These are phyloP conservation scores for Trichoderma oligosporum DNA, from an alignment of 2,329 filamentous ascomycete species.

Conservation along the genomic window DNA sequence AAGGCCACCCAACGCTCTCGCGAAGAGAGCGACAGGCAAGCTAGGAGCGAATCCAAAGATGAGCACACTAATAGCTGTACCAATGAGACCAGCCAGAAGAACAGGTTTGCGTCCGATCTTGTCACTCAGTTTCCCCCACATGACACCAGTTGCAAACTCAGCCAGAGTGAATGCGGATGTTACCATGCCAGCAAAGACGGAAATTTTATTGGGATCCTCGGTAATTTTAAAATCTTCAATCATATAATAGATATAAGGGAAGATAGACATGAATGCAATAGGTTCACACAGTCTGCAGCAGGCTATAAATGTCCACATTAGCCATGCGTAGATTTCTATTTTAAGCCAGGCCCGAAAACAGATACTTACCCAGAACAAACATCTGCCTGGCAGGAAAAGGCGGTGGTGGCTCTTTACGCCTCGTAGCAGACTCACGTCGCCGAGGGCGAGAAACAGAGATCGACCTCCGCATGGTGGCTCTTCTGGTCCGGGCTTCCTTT, in stretches of 20 bases:
- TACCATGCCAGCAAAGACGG: slow-evolving; percentile 91
- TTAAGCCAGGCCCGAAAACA: not conserved
- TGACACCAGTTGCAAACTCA: slow-evolving; percentile 85
- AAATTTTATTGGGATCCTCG: slow-evolving; percentile 72
- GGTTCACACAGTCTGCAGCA: slow-evolving; percentile 96
- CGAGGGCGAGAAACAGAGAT: slow-evolving; percentile 25
- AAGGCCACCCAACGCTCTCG: slow-evolving; percentile 82
- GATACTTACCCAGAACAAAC: slow-evolving; percentile 49
- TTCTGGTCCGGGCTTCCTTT: not conserved
- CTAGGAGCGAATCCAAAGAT: slow-evolving; percentile 87
- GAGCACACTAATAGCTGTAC: slow-evolving; percentile 88
- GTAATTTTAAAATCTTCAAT: slow-evolving; percentile 86
- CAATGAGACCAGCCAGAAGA: slow-evolving; percentile 80
- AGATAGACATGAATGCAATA: slow-evolving; percentile 99
- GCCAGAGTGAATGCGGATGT: slow-evolving; percentile 95
- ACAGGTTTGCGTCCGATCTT: slow-evolving; percentile 89
- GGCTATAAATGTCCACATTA: slow-evolving; percentile 47
- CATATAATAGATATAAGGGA: slow-evolving; percentile 98
- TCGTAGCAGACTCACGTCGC: slow-evolving; percentile 24
- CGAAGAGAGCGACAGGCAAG: slow-evolving; percentile 76
- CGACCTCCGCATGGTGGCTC: slow-evolving; percentile 31
- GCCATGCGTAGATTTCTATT: not conserved
- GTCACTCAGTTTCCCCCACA: slow-evolving; percentile 93
- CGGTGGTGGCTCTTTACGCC: slow-evolving; percentile 26
- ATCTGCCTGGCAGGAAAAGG: slow-evolving; percentile 45